Evolutionary conservation across 2,329 filamentous ascomycete species (phyloP), one percentile per base, ranked within the genome.

Genomic region (Pseudovirgaria hyperparasitica): DNA sequence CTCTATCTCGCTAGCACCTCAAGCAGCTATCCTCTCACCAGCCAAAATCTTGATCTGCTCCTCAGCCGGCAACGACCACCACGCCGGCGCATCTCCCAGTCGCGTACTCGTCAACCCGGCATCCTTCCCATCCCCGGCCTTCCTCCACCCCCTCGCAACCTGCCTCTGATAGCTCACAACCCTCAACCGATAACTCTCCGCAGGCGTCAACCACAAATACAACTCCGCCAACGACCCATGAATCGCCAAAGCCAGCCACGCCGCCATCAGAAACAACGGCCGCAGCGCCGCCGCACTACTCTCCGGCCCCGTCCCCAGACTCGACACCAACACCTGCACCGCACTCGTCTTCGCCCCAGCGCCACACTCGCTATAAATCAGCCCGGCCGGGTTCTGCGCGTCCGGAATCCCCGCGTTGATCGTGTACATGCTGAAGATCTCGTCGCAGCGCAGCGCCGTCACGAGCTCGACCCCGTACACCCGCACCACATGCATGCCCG

Each of bases 121-220:
- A n/a, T n/a, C 9, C 29, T 28, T 9, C 24, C 66, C 40, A 12
- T 36, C 42, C 4, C 44, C 45, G 0, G 69, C 60, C n/a, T 58
- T 52, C 22, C 43, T 54, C 46, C 65, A 58, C 0, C 69, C 69
- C 5, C 63, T 60, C 34, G 67, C 65, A 5, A 70, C 34, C 37
- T 76, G 70, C 22, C 61, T 54, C 40, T 70, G 59, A 37, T 69
- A 72, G 5, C 63, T 68, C 2, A 74, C 55, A n/a, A 58, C 53
- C 8, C 70, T 57, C 24, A 76, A 45, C 5, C 70, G 52, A 23
- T 71, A 55, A 1, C 52, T 50, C 38, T 76, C 70, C 9, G 45
- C 55, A 0, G 69, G 66, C 0, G 70, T 76, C 12, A 70, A 43
- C 3, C 43, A 50, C 13, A 73, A 46, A 50, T 72, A 58, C 2